These are phyloP conservation scores for Kodamaea derodonti DNA, from an alignment of 1,139 yeast genomes.

Conservation along the genomic window DNA sequence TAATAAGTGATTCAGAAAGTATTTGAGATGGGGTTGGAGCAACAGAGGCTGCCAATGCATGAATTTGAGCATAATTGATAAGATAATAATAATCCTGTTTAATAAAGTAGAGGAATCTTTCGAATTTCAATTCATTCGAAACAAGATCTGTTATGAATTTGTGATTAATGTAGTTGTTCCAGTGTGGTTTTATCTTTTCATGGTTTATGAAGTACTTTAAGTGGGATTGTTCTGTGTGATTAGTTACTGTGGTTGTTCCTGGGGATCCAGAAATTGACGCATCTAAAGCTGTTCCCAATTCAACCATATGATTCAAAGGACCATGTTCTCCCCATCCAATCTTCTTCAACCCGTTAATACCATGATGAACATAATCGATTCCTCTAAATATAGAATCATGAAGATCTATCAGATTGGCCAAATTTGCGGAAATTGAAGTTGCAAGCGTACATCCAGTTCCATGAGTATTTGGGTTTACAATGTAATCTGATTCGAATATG, in stretches of 20 bases:
- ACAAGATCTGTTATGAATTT: slow-evolving; percentile 57
- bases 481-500: slow-evolving; percentile 47
- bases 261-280: not conserved
- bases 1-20: slow-evolving; percentile 48
- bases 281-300: not conserved
- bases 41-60: slow-evolving; percentile 60
- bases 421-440: slow-evolving; percentile 72
- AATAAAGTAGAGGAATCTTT: slow-evolving; percentile 54
- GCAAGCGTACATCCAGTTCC: slow-evolving; percentile 93
- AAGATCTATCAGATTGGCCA: slow-evolving; percentile 52
- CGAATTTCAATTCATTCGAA: slow-evolving; percentile 44
- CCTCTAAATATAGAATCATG: slow-evolving; percentile 51
- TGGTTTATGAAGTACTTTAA: slow-evolving; percentile 53
- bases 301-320: slow-evolving; percentile 58
- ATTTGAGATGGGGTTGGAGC: slow-evolving; percentile 56
- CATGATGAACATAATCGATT: slow-evolving; percentile 64
- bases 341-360: slow-evolving; percentile 37
- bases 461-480: slow-evolving; percentile 60
- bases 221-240: slow-evolving; percentile 15
- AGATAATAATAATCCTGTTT: slow-evolving; percentile 73
- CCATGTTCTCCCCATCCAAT: slow-evolving; percentile 64
- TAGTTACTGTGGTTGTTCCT: not conserved
- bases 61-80: slow-evolving; percentile 65
- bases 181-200: slow-evolving; percentile 49
- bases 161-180: slow-evolving; percentile 62